phyloP scores from a whole-genome alignment of 768 basidiomycete genomes.

The Tricholoma bakamatsutake region DNA sequence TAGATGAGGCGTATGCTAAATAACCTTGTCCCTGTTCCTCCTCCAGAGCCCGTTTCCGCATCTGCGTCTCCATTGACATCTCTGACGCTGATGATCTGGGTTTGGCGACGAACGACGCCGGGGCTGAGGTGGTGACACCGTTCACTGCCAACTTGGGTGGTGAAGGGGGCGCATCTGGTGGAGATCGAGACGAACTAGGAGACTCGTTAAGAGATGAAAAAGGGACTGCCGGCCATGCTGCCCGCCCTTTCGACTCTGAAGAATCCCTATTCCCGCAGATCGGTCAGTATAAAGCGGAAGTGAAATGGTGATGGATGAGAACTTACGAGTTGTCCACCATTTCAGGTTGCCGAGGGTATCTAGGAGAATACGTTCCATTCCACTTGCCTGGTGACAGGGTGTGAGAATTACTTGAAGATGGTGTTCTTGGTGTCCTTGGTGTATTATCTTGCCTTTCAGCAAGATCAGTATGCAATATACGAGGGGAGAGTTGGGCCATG shows the following conservation, averaged over 20 bases:
- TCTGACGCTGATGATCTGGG: conserved; percentile 18
- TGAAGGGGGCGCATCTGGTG: conserved; percentile 33
- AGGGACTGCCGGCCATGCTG: conserved; percentile 37
- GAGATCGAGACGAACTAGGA: conserved; percentile 13
- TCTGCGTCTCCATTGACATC: conserved; percentile 39
- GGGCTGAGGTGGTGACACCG: conserved; percentile 58
- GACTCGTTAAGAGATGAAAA: conserved; percentile 29
- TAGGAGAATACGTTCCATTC: conserved; percentile 29
- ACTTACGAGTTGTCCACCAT: conserved; percentile 16
- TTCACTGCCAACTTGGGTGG: conserved; percentile 64
- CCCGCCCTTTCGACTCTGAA: conserved; percentile 10
- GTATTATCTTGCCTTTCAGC: conserved; percentile 27
- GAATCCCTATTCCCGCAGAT: conserved; percentile 10
- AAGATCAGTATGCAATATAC: conserved; percentile 35
- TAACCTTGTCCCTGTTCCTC: conserved; percentile 46
- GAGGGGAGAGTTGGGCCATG: conserved; percentile 64
- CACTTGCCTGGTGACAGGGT: conserved; percentile 20
- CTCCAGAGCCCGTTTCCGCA: conserved; percentile 44
- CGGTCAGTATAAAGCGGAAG: conserved; percentile 1
- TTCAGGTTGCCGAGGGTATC: conserved; percentile 27
- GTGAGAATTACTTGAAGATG: conserved; percentile 28
- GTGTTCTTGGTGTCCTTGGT: conserved; percentile 23
- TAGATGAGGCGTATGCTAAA: conserved; percentile 28
- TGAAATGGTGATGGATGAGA: conserved; percentile 10
- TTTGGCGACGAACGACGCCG: conserved; percentile 35